Evolutionary conservation across 2,329 filamentous ascomycete genomes (phyloP).

Genomic region (Talaromyces sp.): DNA sequence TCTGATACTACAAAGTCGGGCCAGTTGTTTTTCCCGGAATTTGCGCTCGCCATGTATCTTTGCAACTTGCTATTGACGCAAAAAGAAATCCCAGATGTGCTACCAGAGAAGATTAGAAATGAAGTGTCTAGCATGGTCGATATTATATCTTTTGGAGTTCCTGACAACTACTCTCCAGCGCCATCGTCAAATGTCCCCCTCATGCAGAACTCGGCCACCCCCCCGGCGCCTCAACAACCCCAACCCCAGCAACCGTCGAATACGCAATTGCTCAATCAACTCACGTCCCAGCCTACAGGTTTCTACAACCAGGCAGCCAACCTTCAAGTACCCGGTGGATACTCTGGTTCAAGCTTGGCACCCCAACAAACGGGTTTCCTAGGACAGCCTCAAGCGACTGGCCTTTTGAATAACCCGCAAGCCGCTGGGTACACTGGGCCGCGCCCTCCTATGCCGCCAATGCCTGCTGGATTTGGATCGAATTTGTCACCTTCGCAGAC

Average conservation of each 20-base stretch:
- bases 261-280: slow-evolving; percentile 53
- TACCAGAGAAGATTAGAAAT: slow-evolving; percentile 87
- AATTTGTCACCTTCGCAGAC: slow-evolving; percentile 58
- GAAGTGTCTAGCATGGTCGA: slow-evolving; percentile 99
- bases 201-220: slow-evolving; percentile 44
- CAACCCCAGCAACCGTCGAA: slow-evolving; percentile 70
- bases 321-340: slow-evolving; percentile 54
- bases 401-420: slow-evolving; percentile 67
- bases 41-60: slow-evolving; percentile 95
- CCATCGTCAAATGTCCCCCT: slow-evolving; percentile 59
- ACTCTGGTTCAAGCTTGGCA: slow-evolving; percentile 30
- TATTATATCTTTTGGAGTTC: slow-evolving; percentile 92
- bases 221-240: slow-evolving; percentile 59
- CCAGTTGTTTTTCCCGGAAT: slow-evolving; percentile 94
- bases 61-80: slow-evolving; percentile 91
- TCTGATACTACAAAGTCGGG: slow-evolving; percentile 95
- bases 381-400: slow-evolving; percentile 61
- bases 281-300: slow-evolving; percentile 51
- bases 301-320: slow-evolving; percentile 62
- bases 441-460: slow-evolving; percentile 70
- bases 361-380: slow-evolving; percentile 42
- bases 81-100: slow-evolving; percentile 66
- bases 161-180: slow-evolving; percentile 59
- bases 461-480: slow-evolving; percentile 71
- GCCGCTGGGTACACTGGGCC: slow-evolving; percentile 77